Base-by-base conservation (phyloP, 768 basidiomycete genomes). In the Boletellus emodensis region DNA sequence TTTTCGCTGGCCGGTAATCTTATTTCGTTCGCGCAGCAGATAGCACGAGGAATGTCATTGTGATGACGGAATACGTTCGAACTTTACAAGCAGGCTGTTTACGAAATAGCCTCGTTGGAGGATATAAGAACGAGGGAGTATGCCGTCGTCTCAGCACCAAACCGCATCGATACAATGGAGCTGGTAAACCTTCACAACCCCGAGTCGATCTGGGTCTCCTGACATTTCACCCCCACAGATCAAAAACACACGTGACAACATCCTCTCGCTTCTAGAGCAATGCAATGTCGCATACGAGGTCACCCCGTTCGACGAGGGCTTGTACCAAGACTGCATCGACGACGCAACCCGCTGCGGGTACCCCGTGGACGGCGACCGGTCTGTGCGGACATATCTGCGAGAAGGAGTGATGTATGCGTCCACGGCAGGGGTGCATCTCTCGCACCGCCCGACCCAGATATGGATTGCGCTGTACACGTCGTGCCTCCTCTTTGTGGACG, bases 391-490 rank as follows among this genome's bases (percentile, higher is more conserved):
- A 4, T 71, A 61, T 42, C 59, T 74, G 34, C 61, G 62, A 8
- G 53, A 59, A 3, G 73, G 71, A 2, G 67, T 67, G 33, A 44
- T 56, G 20, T 70, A 59, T 30, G 59, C 53, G 10, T 54, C 57
- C 8, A 59, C 53, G 2, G 61, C 64, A 2, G 70, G 68, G 26
- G 51, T 43, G 0, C 72, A 74, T 51, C 57, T 75, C 7, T 44
- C 44, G 8, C 30, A 52, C 18, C 58, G 53, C 28, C 30, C 48
- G 3, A 49, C 55, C 1, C 61, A 53, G 28, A 57, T 45, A 51
- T 68, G 30, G 66, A 70, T 76, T 28, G 67, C 72, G 4, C 59
- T 76, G 9, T 76, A 66, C 53, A 76, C 75, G 1, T 65, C 73
- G 1, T 71, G 65, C 40, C 44, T 61, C n/a, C 66, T 68, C 43